phyloP scores from a whole-genome alignment of 495 filamentous ascomycete genomes.

The Jackrogersella minutella region DNA sequence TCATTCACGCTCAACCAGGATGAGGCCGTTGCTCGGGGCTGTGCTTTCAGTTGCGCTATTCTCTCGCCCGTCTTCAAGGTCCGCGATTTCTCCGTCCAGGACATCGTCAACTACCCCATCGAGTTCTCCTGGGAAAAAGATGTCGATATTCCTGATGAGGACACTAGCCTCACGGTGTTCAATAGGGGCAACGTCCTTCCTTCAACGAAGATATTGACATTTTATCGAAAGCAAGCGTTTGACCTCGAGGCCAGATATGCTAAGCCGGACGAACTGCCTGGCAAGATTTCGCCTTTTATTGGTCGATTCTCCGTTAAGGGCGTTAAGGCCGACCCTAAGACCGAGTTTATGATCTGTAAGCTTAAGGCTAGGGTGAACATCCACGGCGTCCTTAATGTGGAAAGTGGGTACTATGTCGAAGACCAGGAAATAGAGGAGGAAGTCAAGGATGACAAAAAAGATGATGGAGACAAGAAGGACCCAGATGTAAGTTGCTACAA shows the following conservation, averaged over 20 bases:
- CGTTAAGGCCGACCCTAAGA: slow-evolving; percentile 83
- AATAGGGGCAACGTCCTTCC: slow-evolving; percentile 97
- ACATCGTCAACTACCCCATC: slow-evolving; percentile 97
- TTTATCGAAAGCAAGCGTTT: slow-evolving; percentile 98
- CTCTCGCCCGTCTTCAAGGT: slow-evolving; percentile 98
- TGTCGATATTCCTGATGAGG: slow-evolving; percentile 97
- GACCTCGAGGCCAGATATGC: slow-evolving; percentile 95
- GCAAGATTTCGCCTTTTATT: slow-evolving; percentile 93
- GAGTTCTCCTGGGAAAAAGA: slow-evolving; percentile 99
- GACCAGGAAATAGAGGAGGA: slow-evolving; percentile 98
- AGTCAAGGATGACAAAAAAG: slow-evolving; percentile 69
- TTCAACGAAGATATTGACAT: slow-evolving; percentile 99
- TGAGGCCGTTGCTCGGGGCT: slow-evolving; percentile 94
- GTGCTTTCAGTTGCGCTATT: slow-evolving; percentile 97
- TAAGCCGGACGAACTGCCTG: slow-evolving; percentile 86
- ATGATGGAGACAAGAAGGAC: slow-evolving; percentile 68
- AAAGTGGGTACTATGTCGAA: slow-evolving; percentile 97
- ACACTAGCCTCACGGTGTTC: slow-evolving; percentile 96
- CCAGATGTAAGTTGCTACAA: slow-evolving; percentile 68
- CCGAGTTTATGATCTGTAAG: slow-evolving; percentile 99
- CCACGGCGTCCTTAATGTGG: slow-evolving; percentile 95
- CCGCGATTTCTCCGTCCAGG: slow-evolving; percentile 95
- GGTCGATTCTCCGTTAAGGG: slow-evolving; percentile 94
- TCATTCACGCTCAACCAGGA: slow-evolving; percentile 99
- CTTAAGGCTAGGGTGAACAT: slow-evolving; percentile 97